These are phyloP conservation scores for Veloboletus limbatus DNA, from an alignment of 1,284 basidiomycete genomes.

Conservation along the genomic window DNA sequence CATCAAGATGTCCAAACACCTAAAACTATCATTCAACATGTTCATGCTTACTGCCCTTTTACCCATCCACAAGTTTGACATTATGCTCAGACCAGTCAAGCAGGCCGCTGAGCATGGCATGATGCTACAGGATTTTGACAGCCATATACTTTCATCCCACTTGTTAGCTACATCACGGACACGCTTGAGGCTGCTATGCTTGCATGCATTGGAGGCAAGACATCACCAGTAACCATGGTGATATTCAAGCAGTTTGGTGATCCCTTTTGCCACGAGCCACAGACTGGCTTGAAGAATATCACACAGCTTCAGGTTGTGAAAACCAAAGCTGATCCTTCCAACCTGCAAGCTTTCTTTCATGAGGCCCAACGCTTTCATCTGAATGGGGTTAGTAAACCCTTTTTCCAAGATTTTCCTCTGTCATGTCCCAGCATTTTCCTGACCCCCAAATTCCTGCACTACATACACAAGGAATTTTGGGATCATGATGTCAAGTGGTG, in stretches of 20 bases:
- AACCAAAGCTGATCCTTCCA: not conserved
- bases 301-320: not conserved
- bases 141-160: not conserved
- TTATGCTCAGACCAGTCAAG: constrained; percentile 1
- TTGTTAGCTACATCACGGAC: constrained; percentile 5
- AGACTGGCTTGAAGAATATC: not conserved
- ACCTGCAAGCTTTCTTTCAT: not conserved
- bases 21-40: not conserved
- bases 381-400: not conserved
- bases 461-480: constrained; percentile 3
- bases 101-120: not conserved
- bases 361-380: not conserved
- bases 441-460: constrained; percentile 1
- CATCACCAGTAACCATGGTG: constrained; percentile 3
- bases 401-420: not conserved
- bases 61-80: constrained; percentile 4
- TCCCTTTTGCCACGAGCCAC: not conserved
- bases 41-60: constrained; percentile 7
- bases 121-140: not conserved
- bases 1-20: not conserved
- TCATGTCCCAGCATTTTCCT: constrained; percentile 2
- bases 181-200: constrained; percentile 6
- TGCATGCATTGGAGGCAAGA: constrained; percentile 6
- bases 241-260: constrained; percentile 6
- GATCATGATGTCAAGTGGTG: constrained; percentile 10